phyloP scores from a whole-genome alignment of 1,139 yeast genomes.

The Scheffersomyces segobiensis region DNA sequence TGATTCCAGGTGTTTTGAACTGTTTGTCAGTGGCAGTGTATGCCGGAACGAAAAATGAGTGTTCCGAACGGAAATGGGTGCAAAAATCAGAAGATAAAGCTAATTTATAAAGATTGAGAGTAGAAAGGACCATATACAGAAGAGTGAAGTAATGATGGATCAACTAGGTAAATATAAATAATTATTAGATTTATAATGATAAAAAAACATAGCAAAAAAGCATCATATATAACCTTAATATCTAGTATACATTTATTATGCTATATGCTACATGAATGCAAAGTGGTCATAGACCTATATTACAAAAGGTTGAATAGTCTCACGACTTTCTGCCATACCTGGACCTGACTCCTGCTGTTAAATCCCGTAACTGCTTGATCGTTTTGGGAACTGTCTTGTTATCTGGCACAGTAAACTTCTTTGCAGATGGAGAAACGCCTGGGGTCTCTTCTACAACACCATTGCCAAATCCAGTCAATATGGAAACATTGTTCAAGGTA shows the following conservation, averaged over 20 bases:
- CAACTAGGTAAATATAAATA: no score
- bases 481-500: conserved; percentile 25
- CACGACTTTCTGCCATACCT: conserved; percentile 22
- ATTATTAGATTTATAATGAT: no score
- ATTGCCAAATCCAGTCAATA: conserved; percentile 37
- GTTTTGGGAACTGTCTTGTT: conserved; percentile 19
- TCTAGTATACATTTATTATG: not conserved
- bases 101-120: no score
- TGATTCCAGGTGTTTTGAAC: not conserved
- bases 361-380: conserved; percentile 36
- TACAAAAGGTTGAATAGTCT: not conserved
- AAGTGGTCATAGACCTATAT: not conserved
- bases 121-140: no score
- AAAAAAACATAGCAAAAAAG: not conserved
- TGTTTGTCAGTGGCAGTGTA: not conserved
- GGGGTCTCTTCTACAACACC: conserved; percentile 46
- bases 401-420: conserved; percentile 6
- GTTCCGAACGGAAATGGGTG: not conserved
- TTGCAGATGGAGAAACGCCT: conserved; percentile 29
- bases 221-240: no score
- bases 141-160: no score
- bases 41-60: not conserved
- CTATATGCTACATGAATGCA: not conserved
- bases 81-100: not conserved
- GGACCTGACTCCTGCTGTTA: conserved; percentile 36